phyloP scores from a whole-genome alignment of 2,329 filamentous ascomycete species.

The Chaetomium globosum region DNA sequence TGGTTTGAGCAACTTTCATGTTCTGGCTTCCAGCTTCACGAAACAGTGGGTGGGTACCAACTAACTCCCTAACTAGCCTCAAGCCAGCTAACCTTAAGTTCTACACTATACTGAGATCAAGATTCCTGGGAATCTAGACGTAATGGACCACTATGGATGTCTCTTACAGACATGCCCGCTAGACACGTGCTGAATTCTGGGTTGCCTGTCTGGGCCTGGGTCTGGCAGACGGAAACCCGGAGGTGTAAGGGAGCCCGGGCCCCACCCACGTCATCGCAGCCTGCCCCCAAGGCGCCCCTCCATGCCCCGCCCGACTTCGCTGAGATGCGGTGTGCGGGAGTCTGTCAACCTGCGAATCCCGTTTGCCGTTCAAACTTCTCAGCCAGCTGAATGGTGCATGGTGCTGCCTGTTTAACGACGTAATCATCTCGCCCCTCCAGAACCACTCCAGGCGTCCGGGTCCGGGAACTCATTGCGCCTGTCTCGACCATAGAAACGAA shows the following conservation, averaged over 20 bases:
- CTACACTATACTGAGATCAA: not conserved
- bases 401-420: slow-evolving; percentile 29
- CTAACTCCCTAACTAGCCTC: no score
- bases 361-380: slow-evolving; percentile 22
- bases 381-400: not conserved
- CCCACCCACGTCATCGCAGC: slow-evolving; percentile 32
- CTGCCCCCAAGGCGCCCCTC: slow-evolving; percentile 10
- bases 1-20: not conserved
- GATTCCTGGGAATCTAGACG: not conserved
- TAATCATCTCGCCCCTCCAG: slow-evolving; percentile 13
- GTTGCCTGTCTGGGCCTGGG: not conserved
- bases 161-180: not conserved
- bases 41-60: not conserved
- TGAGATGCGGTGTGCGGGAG: slow-evolving; percentile 12
- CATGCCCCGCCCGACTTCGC: slow-evolving; percentile 31
- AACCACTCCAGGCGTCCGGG: slow-evolving; percentile 15
- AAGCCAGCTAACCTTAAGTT: not conserved
- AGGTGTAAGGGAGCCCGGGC: slow-evolving; percentile 13
- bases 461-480: not conserved
- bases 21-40: not conserved
- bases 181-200: not conserved
- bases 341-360: slow-evolving; percentile 20
- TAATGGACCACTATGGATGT: not conserved
- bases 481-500: not conserved
- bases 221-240: not conserved